Evolutionary conservation across 1,284 basidiomycete genomes (phyloP), one percentile per base, ranked within the genome.

Genomic region (Mixia osmundae): DNA sequence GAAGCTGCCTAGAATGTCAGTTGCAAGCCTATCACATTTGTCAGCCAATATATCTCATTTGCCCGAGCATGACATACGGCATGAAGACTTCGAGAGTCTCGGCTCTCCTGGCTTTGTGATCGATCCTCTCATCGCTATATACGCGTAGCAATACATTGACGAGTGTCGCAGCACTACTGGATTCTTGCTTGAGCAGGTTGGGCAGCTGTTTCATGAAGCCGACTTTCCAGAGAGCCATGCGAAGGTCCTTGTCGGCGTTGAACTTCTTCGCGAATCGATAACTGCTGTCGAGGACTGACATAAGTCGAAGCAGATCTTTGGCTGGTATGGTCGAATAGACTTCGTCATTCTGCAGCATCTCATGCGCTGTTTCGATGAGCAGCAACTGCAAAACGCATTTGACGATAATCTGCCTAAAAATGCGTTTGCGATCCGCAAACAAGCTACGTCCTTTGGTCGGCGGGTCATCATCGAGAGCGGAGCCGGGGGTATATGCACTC

Each of bases 191-290:
- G 41, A 99, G 63, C 32, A 99, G 66, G 57, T 99, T 99, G 0
- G 91, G 91, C 25, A 99, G 61, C 56, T 99, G 94, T 56, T 94
- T 94, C 91, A 99, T 99, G 61, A 99, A 99, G 2, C 89, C 85
- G 47, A 97, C 91, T 82, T 91, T 95, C 91, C 91, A 99, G 33
- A 99, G 64, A 4, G 78, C 82, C 37, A 85, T 94, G 27, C 91
- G 71, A 27, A 99, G 66, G 33, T 95, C 87, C 60, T 94, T 94
- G 58, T 99, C 83, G 34, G 91, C 89, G 52, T 99, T 99, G 64
- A 99, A 99, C 56, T 74, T 73, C 40, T 85, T 70, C 10, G 89
- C 89, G 51, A 99, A 99, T 49, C 82, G 77, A 61, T 97, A 99
- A 49, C 78, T 85, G 51, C 91, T 83, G 55, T 95, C 85, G 38